Conservation (phyloP, 805 yeast genomes). For the Torulaspora maleeae region DNA sequence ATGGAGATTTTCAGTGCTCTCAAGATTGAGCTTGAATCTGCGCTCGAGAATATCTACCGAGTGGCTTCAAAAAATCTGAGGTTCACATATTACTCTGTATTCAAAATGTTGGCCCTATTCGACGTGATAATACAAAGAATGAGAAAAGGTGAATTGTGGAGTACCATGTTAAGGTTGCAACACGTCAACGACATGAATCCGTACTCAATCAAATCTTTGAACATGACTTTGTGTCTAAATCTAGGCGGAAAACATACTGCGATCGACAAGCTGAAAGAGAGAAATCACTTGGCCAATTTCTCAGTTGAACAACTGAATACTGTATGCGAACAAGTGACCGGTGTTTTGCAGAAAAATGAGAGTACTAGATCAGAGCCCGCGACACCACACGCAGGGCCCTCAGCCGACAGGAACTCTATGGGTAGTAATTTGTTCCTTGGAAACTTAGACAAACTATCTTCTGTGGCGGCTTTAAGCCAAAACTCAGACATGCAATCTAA, state of each 20-base stretch:
- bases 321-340: constrained; percentile 6
- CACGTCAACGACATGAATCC: constrained; percentile 21
- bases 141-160: constrained; percentile 29
- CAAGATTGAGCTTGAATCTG: constrained; percentile 24
- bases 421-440: constrained; percentile 6
- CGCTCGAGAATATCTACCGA: constrained; percentile 23
- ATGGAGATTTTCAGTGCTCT: constrained; percentile 23
- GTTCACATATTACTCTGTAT: constrained; percentile 32
- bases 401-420: background rate
- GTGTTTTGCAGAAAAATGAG: background rate
- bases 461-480: constrained; percentile 19
- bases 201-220: constrained; percentile 22
- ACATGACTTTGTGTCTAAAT: constrained; percentile 27
- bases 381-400: background rate
- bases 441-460: constrained; percentile 18
- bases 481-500: constrained; percentile 10
- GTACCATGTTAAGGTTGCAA: constrained; percentile 19
- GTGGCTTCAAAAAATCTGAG: constrained; percentile 28
- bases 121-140: constrained; percentile 31
- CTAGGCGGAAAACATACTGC: constrained; percentile 19
- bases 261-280: constrained; percentile 18
- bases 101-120: constrained; percentile 30
- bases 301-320: constrained; percentile 8
- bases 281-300: constrained; percentile 19
- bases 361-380: background rate